Percentiles rank a stretch among this genome's conserved stretches.
Evolutionary conservation across 2,329 filamentous ascomycete genomes (phyloP).

Genomic region (Fusarium sp.): DNA sequence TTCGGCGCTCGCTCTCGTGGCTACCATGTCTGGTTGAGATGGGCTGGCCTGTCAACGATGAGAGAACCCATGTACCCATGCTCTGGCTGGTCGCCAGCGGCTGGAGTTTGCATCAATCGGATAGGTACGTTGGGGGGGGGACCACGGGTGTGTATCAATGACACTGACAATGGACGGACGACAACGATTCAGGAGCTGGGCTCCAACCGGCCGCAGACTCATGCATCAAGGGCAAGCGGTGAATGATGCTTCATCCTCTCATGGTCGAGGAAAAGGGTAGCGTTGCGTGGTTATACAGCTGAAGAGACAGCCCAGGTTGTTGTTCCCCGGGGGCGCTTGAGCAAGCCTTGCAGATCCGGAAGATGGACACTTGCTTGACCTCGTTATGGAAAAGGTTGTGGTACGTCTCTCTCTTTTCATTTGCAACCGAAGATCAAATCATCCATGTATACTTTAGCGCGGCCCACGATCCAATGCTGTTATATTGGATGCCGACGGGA

Average conservation of each 20-base stretch:
- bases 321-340: conserved; percentile 12
- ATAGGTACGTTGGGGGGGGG: conserved; percentile 30
- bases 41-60: conserved; percentile 39
- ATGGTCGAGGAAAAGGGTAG: conserved; percentile 19
- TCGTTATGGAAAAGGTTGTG: conserved; percentile 1
- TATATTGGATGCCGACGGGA: conserved; percentile 21
- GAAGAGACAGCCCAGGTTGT: neutral
- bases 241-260: conserved; percentile 31
- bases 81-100: conserved; percentile 21
- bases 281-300: conserved; percentile 12
- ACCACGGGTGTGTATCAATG: conserved; percentile 35
- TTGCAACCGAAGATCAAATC: conserved; percentile 30
- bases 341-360: conserved; percentile 24
- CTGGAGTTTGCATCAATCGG: conserved; percentile 34
- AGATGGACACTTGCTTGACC: conserved; percentile 3
- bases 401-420: conserved; percentile 2
- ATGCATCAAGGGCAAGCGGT: conserved; percentile 43
- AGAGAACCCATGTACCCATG: conserved; percentile 33
- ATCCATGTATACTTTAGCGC: conserved; percentile 23
- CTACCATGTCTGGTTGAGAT: conserved; percentile 42
- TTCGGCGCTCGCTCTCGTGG: conserved; percentile 40
- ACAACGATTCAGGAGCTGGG: conserved; percentile 28
- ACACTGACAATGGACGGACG: conserved; percentile 22
- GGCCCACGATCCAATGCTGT: conserved; percentile 20
- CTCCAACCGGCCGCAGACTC: conserved; percentile 38